Conservation (phyloP, 1,139 yeast species). For the Yamadazyma conglobata region DNA sequence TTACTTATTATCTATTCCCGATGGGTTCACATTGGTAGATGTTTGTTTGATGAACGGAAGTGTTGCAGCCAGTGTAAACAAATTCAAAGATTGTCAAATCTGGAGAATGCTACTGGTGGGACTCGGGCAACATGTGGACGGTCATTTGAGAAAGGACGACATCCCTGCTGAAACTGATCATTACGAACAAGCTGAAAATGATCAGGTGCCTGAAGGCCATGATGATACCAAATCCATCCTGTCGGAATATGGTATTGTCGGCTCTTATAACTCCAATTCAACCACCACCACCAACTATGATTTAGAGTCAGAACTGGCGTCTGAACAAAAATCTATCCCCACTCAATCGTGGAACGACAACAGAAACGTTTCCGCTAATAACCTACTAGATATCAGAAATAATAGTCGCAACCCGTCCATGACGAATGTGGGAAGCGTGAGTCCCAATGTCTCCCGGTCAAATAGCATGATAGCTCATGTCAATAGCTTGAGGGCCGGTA, state of each 20-base stretch:
- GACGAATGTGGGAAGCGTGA: constrained; percentile 17
- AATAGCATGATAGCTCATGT: constrained; percentile 15
- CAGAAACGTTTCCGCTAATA: constrained; percentile 18
- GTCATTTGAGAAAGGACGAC: constrained; percentile 2
- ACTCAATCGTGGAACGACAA: constrained; percentile 7
- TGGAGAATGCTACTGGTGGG: constrained; percentile 67
- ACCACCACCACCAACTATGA: constrained; percentile 42
- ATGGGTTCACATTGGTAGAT: constrained; percentile 47
- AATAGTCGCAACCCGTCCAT: constrained; percentile 22
- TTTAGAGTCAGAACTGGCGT: constrained; percentile 14
- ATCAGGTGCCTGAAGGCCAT: constrained; percentile 7
- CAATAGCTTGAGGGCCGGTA: constrained; percentile 8
- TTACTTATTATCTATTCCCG: constrained; percentile 44
- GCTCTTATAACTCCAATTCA: constrained; percentile 44
- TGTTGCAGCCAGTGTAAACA: constrained; percentile 52
- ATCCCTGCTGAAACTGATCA: not conserved
- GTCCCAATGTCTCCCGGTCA: constrained; percentile 16
- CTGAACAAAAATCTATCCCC: constrained; percentile 9
- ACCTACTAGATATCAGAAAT: constrained; percentile 24
- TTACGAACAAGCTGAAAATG: constrained; percentile 1
- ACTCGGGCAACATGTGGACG: constrained; percentile 39
- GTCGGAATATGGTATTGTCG: constrained; percentile 42
- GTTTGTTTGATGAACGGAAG: constrained; percentile 60
- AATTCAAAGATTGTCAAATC: constrained; percentile 59
- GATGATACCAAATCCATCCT: constrained; percentile 30